These are phyloP conservation scores for Cystofilobasidium macerans DNA, from an alignment of 768 basidiomycete species.

Conservation along the genomic window DNA sequence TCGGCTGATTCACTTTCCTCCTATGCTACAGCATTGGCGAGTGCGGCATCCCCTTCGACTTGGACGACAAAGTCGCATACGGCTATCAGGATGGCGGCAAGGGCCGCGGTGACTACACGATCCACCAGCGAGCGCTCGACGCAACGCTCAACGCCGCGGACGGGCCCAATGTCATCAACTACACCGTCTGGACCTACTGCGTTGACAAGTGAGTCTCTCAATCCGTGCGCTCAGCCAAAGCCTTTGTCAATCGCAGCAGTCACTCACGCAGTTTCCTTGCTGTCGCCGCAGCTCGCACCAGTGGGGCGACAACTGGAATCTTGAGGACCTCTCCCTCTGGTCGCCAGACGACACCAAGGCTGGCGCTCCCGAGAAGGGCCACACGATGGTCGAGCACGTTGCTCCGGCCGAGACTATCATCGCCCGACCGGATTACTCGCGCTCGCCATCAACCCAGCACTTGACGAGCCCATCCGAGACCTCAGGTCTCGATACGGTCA, in stretches of 20 bases:
- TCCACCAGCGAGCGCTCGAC: constrained; percentile 75
- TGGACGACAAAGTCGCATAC: constrained; percentile 79
- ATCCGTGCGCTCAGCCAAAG: not conserved
- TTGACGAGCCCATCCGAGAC: not conserved
- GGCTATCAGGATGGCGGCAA: constrained; percentile 56
- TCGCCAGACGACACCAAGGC: constrained; percentile 52
- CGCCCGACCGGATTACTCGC: not conserved
- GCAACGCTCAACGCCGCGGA: constrained; percentile 67
- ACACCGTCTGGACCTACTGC: constrained; percentile 81
- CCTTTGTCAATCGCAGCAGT: not conserved
- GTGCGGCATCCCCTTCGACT: constrained; percentile 57
- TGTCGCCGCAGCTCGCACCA: constrained; percentile 45
- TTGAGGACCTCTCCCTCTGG: constrained; percentile 89
- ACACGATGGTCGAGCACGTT: not conserved
- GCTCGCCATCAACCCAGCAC: not conserved
- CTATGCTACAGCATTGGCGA: constrained; percentile 55
- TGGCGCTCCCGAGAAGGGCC: not conserved
- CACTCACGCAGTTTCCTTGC: not conserved
- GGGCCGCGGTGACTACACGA: constrained; percentile 59
- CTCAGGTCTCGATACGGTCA: not conserved
- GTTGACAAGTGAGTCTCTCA: constrained; percentile 47
- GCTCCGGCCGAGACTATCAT: not conserved
- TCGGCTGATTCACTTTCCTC: not conserved
- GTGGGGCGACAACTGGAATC: constrained; percentile 96
- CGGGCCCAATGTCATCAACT: constrained; percentile 61